Percentiles rank a stretch among this genome's conserved stretches.
Evolutionary conservation across 768 basidiomycete species (phyloP).

Genomic region (Amylocystis lapponica): DNA sequence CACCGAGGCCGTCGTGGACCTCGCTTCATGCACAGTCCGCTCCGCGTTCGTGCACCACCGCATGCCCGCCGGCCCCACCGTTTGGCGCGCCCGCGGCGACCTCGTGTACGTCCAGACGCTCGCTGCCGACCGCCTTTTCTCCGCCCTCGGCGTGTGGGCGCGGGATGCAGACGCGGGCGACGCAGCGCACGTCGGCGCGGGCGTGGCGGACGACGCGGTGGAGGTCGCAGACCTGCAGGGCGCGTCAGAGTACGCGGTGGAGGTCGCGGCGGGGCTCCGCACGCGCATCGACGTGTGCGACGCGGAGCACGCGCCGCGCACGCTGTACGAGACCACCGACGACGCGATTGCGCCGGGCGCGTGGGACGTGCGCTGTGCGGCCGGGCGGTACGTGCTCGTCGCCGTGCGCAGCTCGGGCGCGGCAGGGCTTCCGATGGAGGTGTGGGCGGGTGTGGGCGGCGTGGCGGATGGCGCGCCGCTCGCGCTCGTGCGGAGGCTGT

Average conservation of each 20-base stretch:
- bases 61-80: not conserved
- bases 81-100: not conserved
- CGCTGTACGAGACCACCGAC: not conserved
- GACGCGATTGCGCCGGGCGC: not conserved
- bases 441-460: not conserved
- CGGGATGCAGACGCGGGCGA: not conserved
- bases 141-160: not conserved
- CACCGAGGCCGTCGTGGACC: not conserved
- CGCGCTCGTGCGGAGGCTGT: not conserved
- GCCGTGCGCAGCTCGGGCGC: conserved; percentile 3
- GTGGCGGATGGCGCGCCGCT: not conserved
- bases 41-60: not conserved
- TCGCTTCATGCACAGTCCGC: not conserved
- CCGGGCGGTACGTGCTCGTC: not conserved
- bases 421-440: not conserved
- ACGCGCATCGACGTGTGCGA: not conserved
- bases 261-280: not conserved
- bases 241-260: not conserved
- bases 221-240: not conserved
- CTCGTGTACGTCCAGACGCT: not conserved
- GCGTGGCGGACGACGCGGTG: not conserved
- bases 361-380: not conserved
- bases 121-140: not conserved
- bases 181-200: not conserved
- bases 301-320: not conserved